Base-by-base conservation (phyloP, 805 yeast genomes). In the Saturnispora diversa region DNA sequence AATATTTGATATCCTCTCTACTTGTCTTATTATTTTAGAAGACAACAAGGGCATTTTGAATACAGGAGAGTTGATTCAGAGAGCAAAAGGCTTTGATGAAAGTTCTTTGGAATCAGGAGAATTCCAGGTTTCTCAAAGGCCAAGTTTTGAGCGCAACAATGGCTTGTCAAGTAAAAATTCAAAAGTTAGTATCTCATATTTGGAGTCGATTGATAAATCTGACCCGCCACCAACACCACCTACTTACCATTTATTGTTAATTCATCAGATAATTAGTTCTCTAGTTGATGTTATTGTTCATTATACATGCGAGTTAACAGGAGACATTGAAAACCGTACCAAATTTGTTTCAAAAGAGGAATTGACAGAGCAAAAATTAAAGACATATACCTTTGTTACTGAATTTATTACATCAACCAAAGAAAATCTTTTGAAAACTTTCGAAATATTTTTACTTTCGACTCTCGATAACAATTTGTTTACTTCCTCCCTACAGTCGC, bases 181-280 rank as follows among this genome's bases (percentile, higher is more conserved):
- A 0, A 53, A 65, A 2, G 59, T 72, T 35, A 74, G 76, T 48
- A 66, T 79, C 0, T 63, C 77, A 11, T 70, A 77, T 42, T 65
- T 88, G 23, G 96, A 90, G 42, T 72, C 80, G 39, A 66, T 92
- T 19, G 97, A 90, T 54, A 87, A 87, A 52, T 50, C 64, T 0
- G 94, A 84, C 21, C 79, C 95, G 0, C 96, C 96, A 0, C 52
- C 65, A 1, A 62, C 70, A 2, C 84, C 92, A 2, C 65, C 65
- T 5, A 70, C 80, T 0, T 88, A 92, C 44, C 58, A 75, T 1
- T 63, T 74, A 37, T 74, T 66, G 54, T 65, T 90, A 25, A 68
- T 83, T 1, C 62, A 78, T 36, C 65, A 66, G 12, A 68, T 80
- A 27, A 50, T 79, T 2, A 68, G 69, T 37, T 56, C 71, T 2